phyloP scores from a whole-genome alignment of 2,329 filamentous ascomycete species.

The Aspergillus sp. region DNA sequence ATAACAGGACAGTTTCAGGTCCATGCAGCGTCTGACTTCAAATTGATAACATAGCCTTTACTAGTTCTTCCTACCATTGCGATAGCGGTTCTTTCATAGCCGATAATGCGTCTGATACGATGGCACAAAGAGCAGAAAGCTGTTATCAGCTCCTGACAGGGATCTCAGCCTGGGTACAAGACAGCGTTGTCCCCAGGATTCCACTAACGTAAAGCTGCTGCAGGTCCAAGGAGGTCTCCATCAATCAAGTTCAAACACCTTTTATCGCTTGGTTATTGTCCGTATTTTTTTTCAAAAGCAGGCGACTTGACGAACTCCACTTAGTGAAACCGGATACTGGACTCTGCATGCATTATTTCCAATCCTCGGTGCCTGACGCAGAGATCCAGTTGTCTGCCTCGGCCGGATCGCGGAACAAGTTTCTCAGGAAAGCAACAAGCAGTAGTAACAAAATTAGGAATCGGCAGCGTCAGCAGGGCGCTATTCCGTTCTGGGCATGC shows the following conservation, averaged over 20 bases:
- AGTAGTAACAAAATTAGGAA: neutral
- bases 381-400: neutral
- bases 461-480: neutral
- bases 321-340: conserved; percentile 1
- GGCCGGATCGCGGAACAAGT: conserved; percentile 23
- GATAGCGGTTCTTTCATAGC: neutral
- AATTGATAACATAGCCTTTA: neutral
- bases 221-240: conserved; percentile 22
- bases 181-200: conserved; percentile 7
- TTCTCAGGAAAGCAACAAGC: no score
- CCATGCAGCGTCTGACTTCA: neutral
- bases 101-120: conserved; percentile 4
- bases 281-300: neutral
- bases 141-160: neutral
- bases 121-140: neutral
- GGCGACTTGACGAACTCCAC: conserved; percentile 1
- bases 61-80: neutral
- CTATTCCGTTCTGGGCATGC: conserved; percentile 26
- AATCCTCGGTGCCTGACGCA: neutral
- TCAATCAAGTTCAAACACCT: conserved; percentile 10
- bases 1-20: neutral
- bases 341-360: neutral
- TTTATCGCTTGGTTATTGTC: neutral
- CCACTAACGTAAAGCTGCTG: conserved; percentile 21
- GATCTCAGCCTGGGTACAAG: conserved; percentile 12